These are phyloP conservation scores for Phytophthora palmivora DNA, from an alignment of 352 stramenopile species.

Conservation along the genomic window DNA sequence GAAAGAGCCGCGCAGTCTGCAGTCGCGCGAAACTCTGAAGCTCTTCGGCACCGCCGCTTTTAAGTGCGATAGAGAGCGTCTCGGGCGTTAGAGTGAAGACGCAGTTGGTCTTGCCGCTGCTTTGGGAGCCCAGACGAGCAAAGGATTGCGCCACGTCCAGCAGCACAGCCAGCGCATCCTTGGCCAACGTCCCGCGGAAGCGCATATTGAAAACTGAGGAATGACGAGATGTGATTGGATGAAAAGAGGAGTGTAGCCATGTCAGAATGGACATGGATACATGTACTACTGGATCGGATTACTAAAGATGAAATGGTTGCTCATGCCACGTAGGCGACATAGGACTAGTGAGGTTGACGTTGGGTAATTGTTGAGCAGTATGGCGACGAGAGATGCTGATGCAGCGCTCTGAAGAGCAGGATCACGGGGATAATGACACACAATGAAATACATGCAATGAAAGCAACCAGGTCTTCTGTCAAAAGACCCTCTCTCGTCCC, in stretches of 20 bases:
- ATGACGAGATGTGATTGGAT: slow-evolving; percentile 21
- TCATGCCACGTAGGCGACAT: slow-evolving; percentile 45
- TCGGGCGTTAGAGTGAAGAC: slow-evolving; percentile 80
- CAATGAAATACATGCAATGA: slow-evolving; percentile 29
- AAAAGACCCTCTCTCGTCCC: slow-evolving; percentile 22
- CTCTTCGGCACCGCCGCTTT: slow-evolving; percentile 73
- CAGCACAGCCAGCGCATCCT: slow-evolving; percentile 79
- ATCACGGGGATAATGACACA: slow-evolving; percentile 36
- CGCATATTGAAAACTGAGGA: slow-evolving; percentile 50
- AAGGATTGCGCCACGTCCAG: slow-evolving; percentile 82
- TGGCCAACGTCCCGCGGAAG: slow-evolving; percentile 79
- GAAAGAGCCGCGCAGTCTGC: slow-evolving; percentile 70
- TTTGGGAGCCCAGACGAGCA: slow-evolving; percentile 62
- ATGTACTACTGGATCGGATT: slow-evolving; percentile 77
- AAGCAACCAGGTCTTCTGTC: slow-evolving; percentile 19
- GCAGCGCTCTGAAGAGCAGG: slow-evolving; percentile 21
- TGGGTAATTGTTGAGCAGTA: slow-evolving; percentile 7
- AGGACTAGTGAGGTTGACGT: slow-evolving; percentile 20
- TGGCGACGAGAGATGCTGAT: slow-evolving; percentile 27
- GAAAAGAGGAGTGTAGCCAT: slow-evolving; percentile 10
- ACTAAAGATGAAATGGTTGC: slow-evolving; percentile 74
- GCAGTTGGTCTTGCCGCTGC: slow-evolving; percentile 65
- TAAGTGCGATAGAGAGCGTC: slow-evolving; percentile 68
- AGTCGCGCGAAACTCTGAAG: slow-evolving; percentile 82
- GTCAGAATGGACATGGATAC: background rate